Conservation (phyloP, 139 green algal genomes). For the Chlamydomonas incerta region DNA sequence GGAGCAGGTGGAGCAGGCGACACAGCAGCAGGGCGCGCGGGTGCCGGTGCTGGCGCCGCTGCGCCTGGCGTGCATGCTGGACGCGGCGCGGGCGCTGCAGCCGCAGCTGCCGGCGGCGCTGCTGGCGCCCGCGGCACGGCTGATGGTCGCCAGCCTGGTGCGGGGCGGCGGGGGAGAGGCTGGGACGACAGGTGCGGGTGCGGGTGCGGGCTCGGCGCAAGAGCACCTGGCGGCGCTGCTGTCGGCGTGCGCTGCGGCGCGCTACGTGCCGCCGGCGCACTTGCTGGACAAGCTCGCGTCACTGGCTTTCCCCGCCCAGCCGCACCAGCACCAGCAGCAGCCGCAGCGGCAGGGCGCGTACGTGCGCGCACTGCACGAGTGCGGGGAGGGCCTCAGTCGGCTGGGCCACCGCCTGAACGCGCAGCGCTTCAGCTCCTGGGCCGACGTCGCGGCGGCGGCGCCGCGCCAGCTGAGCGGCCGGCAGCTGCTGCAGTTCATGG, state of each 20-base stretch:
- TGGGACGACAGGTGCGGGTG: no score
- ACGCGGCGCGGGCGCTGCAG: not conserved
- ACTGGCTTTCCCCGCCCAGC: not conserved
- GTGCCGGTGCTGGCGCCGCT: not conserved
- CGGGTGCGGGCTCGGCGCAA: not conserved
- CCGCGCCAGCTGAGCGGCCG: not conserved
- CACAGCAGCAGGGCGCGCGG: not conserved
- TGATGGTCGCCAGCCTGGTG: not conserved
- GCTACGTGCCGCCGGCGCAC: not conserved
- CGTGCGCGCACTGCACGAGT: conserved; percentile 1
- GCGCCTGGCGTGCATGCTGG: not conserved
- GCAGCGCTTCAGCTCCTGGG: conserved; percentile 13
- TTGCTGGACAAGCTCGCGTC: not conserved
- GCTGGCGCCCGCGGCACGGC: not conserved
- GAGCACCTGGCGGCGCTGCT: conserved; percentile 6
- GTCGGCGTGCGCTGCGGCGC: not conserved
- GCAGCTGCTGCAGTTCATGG: conserved; percentile 8
- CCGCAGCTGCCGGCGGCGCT: not conserved
- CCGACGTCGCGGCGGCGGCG: not conserved
- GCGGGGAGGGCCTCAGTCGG: not conserved
- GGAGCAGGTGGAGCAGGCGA: no score
- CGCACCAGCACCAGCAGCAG: not conserved
- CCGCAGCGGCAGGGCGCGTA: not conserved
- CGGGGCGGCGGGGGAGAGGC: not conserved
- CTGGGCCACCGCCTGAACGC: conserved; percentile 11